These are phyloP conservation scores for Myrmaecium sp. DNA, from an alignment of 2,329 filamentous ascomycete genomes.

Conservation along the genomic window DNA sequence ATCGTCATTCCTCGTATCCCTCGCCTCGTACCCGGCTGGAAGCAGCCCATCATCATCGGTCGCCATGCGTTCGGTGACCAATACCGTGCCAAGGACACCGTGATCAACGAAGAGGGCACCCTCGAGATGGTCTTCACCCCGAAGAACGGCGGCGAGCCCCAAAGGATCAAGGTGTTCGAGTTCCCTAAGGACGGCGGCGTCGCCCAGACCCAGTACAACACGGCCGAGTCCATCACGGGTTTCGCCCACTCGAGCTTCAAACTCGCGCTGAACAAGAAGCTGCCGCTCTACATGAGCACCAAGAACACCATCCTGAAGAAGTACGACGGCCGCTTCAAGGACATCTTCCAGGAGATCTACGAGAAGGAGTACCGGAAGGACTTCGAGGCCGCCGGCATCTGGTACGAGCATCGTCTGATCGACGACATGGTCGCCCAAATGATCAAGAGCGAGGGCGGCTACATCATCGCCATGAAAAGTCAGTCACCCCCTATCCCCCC, in stretches of 20 bases:
- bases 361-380: slow-evolving; percentile 70
- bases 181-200: slow-evolving; percentile 78
- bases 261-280: slow-evolving; percentile 68
- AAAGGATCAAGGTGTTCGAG: slow-evolving; percentile 79
- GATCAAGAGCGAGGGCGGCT: slow-evolving; percentile 96
- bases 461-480: slow-evolving; percentile 98
- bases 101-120: slow-evolving; percentile 68
- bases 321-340: slow-evolving; percentile 98
- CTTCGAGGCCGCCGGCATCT: slow-evolving; percentile 84
- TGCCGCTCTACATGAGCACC: slow-evolving; percentile 99
- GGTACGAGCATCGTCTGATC: slow-evolving; percentile 98
- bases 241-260: slow-evolving; percentile 97
- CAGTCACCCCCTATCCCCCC: slow-evolving; percentile 21
- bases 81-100: slow-evolving; percentile 88
- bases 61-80: slow-evolving; percentile 98
- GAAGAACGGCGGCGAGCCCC: slow-evolving; percentile 55
- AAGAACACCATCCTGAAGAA: slow-evolving; percentile 99
- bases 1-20: slow-evolving; percentile 92
- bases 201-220: slow-evolving; percentile 96
- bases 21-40: slow-evolving; percentile 89
- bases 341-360: slow-evolving; percentile 97
- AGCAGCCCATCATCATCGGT: slow-evolving; percentile 97
- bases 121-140: slow-evolving; percentile 93
- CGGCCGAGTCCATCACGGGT: slow-evolving; percentile 80
- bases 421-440: slow-evolving; percentile 99